Evolutionary conservation across 805 yeast genomes (phyloP).

Genomic region (Saccharomycopsis javanensis): DNA sequence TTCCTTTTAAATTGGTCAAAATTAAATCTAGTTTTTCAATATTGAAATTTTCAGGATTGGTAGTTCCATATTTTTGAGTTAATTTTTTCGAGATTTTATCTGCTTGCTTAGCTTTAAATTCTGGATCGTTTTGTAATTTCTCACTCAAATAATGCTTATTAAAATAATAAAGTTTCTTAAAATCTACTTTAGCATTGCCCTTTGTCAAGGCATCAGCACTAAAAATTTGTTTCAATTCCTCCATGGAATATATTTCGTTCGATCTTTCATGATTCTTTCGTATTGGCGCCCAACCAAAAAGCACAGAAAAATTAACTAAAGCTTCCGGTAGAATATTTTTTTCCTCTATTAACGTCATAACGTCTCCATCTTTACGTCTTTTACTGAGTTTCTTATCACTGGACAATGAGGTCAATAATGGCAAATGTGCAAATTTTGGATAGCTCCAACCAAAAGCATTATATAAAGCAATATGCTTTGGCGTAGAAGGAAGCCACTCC

Average conservation of each 20-base stretch:
- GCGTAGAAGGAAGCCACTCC: conserved; percentile 95
- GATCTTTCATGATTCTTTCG: conserved; percentile 35
- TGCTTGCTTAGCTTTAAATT: conserved; percentile 21
- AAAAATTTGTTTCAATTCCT: conserved; percentile 47
- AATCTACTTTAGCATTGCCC: conserved; percentile 90
- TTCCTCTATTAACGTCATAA: conserved; percentile 35
- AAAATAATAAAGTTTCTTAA: conserved; percentile 62
- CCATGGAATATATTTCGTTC: conserved; percentile 43
- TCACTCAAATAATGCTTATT: conserved; percentile 57
- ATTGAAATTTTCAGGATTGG: conserved; percentile 20
- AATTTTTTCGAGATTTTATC: conserved; percentile 29
- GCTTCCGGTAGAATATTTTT: conserved; percentile 81
- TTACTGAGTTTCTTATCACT: conserved; percentile 75
- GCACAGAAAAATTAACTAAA: conserved; percentile 71
- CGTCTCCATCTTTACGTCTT: conserved; percentile 73
- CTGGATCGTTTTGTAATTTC: conserved; percentile 31
- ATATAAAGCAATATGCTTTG: conserved; percentile 85
- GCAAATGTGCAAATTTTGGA: conserved; percentile 83
- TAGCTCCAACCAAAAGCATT: conserved; percentile 76
- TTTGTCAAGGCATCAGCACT: conserved; percentile 67
- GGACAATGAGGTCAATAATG: conserved; percentile 61
- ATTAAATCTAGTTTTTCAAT: conserved; percentile 31
- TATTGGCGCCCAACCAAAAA: conserved; percentile 93
- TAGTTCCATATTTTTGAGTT: conserved; percentile 21
- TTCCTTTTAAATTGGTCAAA: conserved; percentile 36